These are phyloP conservation scores for Apiospora kogelbergensis DNA, from an alignment of 2,329 filamentous ascomycete genomes.

Conservation along the genomic window DNA sequence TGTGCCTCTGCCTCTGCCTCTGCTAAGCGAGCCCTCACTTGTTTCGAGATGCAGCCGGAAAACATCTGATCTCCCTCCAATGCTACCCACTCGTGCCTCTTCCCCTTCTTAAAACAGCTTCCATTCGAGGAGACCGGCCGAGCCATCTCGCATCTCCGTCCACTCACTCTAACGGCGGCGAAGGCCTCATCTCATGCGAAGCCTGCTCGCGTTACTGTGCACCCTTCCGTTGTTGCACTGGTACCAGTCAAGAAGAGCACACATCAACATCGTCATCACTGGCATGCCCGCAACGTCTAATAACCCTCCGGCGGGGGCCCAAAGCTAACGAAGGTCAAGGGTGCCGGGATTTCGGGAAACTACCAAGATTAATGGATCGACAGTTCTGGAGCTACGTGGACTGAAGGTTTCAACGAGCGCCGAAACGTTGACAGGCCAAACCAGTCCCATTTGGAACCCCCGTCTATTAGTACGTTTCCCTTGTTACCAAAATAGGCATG, in stretches of 20 bases:
- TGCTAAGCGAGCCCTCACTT: neutral
- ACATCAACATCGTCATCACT: no score
- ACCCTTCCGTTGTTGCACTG: no score
- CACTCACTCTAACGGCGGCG: neutral
- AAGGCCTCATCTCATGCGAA: no score
- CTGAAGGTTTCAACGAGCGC: neutral
- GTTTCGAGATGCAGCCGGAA: neutral
- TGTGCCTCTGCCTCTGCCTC: neutral
- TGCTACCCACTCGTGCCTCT: neutral
- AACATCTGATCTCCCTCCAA: neutral
- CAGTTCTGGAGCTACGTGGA: neutral
- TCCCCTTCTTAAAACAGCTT: neutral
- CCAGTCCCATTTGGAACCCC: neutral
- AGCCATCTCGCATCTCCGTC: neutral
- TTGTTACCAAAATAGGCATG: neutral
- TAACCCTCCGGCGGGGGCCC: no score
- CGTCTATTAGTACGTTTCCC: neutral
- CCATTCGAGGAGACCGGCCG: neutral
- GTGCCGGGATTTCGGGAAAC: neutral
- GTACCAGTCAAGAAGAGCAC: no score
- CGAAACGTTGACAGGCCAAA: slow-evolving; percentile 5
- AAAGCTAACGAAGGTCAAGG: no score
- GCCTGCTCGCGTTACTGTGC: no score
- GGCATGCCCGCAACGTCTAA: no score
- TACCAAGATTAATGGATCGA: neutral